Base-by-base conservation (phyloP, 2,329 filamentous ascomycete genomes). In the Aspergillus brunneoviolaceus region DNA sequence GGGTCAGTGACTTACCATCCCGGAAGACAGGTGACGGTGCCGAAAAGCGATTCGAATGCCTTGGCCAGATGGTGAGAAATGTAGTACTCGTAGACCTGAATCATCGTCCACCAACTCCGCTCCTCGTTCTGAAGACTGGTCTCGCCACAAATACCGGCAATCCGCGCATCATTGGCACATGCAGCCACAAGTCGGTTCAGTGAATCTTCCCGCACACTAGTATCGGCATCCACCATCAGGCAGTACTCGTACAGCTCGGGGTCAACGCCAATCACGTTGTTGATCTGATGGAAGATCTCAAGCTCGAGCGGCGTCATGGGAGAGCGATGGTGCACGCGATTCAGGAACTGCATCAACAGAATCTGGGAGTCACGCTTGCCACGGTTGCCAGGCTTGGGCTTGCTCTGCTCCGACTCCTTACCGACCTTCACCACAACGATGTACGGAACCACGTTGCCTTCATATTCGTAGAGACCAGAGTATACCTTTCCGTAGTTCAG, bases 31-130 rank as follows among this genome's bases (percentile, higher is more conserved):
- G 95, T 99, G 62, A 99, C 95, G 76, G 92, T 96, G 73, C 93
- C 95, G 72, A 99, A 99, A 62, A 99, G 86, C 62, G 92, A 97
- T 76, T 99, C 95, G 73, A 99, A 99, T 63, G 95, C 92, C 81
- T 99, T 99, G 57, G 95, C 84, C 75, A 99, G 81, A 78, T 99
- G 90, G 83, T 99, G 95, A 31, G 95, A 98, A 73, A 99, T 99
- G 77, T 93, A 99, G 82, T 99, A 99, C 77, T 99, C 95, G 80
- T 99, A 99, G 65, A 99, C 95, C 76, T 99, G 95, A 71, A 99
- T 99, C 95, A 99, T 99, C 12, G 95, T 99, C 91, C 92, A 96
- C 92, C 93, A 98, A 70, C 89, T 93, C 67, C 89, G 85, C 70
- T 97, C 92, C 75, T 97, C 94, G 71, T 99, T 99, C 74, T 97